Percentiles rank a stretch among this genome's conserved stretches.
Conservation (phyloP, 371 early-diverging fungal genomes). For the Umbelopsis sp. region DNA sequence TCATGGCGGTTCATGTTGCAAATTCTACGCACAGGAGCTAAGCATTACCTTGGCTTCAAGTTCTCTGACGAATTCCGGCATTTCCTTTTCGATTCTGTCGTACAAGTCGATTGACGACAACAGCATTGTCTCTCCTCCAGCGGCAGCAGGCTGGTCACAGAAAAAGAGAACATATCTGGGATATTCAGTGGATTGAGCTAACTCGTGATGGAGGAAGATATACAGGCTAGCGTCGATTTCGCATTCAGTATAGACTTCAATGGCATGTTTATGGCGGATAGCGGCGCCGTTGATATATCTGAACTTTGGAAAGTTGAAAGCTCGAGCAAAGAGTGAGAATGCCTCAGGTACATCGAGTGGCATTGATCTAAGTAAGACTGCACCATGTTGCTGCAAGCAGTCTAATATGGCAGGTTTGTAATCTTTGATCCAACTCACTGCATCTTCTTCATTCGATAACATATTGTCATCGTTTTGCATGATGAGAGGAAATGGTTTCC, state of each 20-base stretch:
- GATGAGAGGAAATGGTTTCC: background rate
- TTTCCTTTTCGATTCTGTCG: conserved; percentile 10
- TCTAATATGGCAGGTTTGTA: background rate
- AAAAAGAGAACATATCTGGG: conserved; percentile 4
- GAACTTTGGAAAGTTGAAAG: conserved; percentile 10
- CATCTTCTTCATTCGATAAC: background rate
- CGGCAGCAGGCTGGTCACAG: background rate
- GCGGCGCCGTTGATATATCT: conserved; percentile 12
- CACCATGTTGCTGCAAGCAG: conserved; percentile 11
- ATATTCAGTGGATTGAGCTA: conserved; percentile 8
- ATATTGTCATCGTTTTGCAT: conserved; percentile 3
- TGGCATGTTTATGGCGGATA: conserved; percentile 15
- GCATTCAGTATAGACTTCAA: conserved; percentile 15
- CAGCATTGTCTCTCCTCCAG: conserved; percentile 1
- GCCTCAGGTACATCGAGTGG: conserved; percentile 8
- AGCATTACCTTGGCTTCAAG: conserved; percentile 12
- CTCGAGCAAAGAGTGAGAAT: conserved; percentile 11
- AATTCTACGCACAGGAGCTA: background rate
- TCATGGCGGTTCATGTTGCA: background rate
- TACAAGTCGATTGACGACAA: conserved; percentile 11
- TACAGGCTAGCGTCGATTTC: conserved; percentile 10
- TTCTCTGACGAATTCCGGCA: conserved; percentile 8
- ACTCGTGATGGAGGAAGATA: conserved; percentile 9
- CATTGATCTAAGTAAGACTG: conserved; percentile 14
- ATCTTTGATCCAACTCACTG: background rate